Percentiles rank a stretch among this genome's conserved stretches.
These are phyloP conservation scores for Fagopyrum homotropicum DNA, from an alignment of 148 eudicot genomes.

Conservation along the genomic window DNA sequence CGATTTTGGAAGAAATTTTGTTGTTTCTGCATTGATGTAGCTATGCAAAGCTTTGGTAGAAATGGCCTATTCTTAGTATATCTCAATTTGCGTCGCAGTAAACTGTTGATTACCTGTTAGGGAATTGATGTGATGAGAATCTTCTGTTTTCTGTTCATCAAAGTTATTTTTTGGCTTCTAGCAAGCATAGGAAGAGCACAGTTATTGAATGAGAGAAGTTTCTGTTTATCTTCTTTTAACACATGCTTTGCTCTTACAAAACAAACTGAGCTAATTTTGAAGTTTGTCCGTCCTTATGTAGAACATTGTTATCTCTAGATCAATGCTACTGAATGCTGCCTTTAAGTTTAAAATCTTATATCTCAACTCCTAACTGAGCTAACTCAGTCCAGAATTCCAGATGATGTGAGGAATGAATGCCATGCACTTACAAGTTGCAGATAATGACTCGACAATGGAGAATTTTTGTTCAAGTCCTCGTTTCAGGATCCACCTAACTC, in stretches of 20 bases:
- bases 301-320: not conserved
- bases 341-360: not conserved
- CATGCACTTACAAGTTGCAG: not conserved
- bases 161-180: not conserved
- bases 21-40: not conserved
- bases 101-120: not conserved
- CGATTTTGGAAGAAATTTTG: not conserved
- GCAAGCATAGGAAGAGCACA: not conserved
- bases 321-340: not conserved
- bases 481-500: not conserved
- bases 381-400: not conserved
- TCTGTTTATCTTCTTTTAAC: not conserved
- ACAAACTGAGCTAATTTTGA: no score
- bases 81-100: not conserved
- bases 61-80: not conserved
- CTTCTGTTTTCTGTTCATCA: not conserved
- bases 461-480: not conserved
- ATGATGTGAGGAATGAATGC: not conserved
- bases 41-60: not conserved
- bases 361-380: not conserved
- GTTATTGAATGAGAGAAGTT: not conserved
- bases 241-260: not conserved
- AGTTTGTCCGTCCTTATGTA: no score
- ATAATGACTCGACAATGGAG: not conserved
- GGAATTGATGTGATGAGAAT: conserved; percentile 5